Base-by-base conservation (phyloP, 352 stramenopile species). In the Globisporangium cederbergense region DNA sequence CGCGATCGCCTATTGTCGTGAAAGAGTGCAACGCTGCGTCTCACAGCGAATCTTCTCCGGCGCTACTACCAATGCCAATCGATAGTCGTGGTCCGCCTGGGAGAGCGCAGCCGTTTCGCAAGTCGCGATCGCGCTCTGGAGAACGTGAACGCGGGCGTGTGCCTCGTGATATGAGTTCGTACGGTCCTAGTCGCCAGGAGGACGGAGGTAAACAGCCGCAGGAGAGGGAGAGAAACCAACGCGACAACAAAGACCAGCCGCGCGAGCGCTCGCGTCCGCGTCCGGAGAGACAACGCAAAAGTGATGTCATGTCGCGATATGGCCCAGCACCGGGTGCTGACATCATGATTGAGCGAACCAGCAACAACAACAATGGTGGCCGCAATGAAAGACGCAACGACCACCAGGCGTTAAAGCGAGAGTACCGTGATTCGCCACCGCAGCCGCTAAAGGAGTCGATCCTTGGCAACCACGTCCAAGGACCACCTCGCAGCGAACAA, bases 351-450 rank as follows among this genome's bases (percentile, higher is more conserved):
- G 65, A 62, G 14, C 50, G 50, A n/a, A 13, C 28, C 6, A 20
- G 11, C 3, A 57, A 40, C 28, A 38, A 58, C 51, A 57, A 57
- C 14, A 42, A 42, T 18, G n/a, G 28, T 14, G 46, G 40, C 42
- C 71, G 70, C 49, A 49, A 68, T 28, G 68, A 78, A 34, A 51
- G 58, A 22, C 70, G 63, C 13, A 53, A 67, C 51, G 66, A 67
- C 47, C 70, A 46, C 0, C 46, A 16, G 16, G 40, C 30, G 4
- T 16, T 18, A 40, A 45, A 46, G 20, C 56, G 56, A n/a, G 55
- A 60, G 4, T 40, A n/a, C 16, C 56, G 56, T 6, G 46, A 46
- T 25, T 60, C 55, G 8, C 54, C 45, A 16, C 34, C 43, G 10
- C n/a, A 38, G 1, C 32, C 20, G 3, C 58, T n/a, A 11, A 45